phyloP scores from a whole-genome alignment of 148 eudicot species.

The Rhododendron kiyosumense region DNA sequence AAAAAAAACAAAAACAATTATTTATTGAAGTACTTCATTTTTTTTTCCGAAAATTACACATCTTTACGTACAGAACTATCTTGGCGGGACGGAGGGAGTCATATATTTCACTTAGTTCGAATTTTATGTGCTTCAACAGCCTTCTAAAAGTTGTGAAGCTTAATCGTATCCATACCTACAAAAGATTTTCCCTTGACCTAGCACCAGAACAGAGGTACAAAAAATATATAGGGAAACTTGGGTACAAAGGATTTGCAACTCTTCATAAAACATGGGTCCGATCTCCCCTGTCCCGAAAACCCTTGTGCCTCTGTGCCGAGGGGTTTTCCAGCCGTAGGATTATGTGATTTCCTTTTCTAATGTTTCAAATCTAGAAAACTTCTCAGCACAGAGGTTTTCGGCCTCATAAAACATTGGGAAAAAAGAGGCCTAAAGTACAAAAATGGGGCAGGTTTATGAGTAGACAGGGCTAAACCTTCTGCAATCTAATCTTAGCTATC shows the following conservation, averaged over 20 bases:
- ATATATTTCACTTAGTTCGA: neutral
- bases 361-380: no score
- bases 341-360: no score
- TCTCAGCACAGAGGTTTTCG: no score
- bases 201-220: no score
- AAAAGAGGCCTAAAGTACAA: neutral
- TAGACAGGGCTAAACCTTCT: constrained; percentile 5
- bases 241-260: neutral
- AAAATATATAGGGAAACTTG: neutral
- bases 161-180: neutral
- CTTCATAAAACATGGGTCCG: neutral
- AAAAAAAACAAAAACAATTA: no score
- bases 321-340: no score
- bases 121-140: neutral
- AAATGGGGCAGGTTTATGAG: constrained; percentile 13
- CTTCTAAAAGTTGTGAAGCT: neutral
- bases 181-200: neutral
- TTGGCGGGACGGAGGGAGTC: neutral
- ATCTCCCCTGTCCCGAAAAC: no score
- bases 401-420: neutral
- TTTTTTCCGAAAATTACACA: neutral
- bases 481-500: neutral
- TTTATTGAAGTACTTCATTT: no score
- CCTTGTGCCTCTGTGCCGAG: no score
- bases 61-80: neutral